Evolutionary conservation across 75 land plant genomes (phyloP).

Genomic region (Picea sitchensis): DNA sequence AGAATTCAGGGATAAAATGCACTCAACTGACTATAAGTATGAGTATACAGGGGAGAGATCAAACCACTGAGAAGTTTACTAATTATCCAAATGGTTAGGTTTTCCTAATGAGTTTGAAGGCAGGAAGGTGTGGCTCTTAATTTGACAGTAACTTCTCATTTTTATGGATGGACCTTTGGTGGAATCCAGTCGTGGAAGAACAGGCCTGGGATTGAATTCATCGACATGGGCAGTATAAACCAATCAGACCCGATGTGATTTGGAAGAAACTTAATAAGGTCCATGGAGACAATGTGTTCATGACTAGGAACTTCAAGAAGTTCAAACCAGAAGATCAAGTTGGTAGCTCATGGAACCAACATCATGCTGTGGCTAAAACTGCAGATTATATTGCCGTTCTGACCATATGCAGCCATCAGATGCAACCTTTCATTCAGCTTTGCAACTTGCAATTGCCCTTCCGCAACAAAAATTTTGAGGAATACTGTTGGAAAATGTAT

Average conservation of each 20-base stretch:
- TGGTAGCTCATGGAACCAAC: slow-evolving; percentile 68
- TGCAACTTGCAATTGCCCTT: too few species aligned
- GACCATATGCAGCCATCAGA: slow-evolving; percentile 16
- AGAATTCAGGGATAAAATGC: slow-evolving; percentile 63
- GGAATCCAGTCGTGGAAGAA: slow-evolving; percentile 96
- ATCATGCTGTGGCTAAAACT: slow-evolving; percentile 66
- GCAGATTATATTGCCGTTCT: slow-evolving; percentile 51
- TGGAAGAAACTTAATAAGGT: slow-evolving; percentile 98
- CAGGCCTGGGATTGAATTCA: slow-evolving; percentile 92
- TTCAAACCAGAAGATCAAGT: slow-evolving; percentile 55
- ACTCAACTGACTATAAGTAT: slow-evolving; percentile 73
- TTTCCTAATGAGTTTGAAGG: slow-evolving; percentile 88
- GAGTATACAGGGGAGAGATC: slow-evolving; percentile 47
- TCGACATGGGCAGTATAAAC: slow-evolving; percentile 82
- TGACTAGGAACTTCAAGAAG: slow-evolving; percentile 65
- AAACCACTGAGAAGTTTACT: slow-evolving; percentile 60
- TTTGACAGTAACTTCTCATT: slow-evolving; percentile 84
- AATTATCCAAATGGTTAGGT: slow-evolving; percentile 69
- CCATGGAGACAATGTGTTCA: slow-evolving; percentile 76
- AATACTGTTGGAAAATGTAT: too few species aligned
- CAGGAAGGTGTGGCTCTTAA: slow-evolving; percentile 90
- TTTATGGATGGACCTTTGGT: slow-evolving; percentile 95
- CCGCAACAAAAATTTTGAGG: too few species aligned
- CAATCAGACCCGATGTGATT: slow-evolving; percentile 73
- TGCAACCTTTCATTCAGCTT: slow-evolving; percentile 33